phyloP scores from a whole-genome alignment of 1,139 yeast genomes.

The Kodamaea sp. region DNA sequence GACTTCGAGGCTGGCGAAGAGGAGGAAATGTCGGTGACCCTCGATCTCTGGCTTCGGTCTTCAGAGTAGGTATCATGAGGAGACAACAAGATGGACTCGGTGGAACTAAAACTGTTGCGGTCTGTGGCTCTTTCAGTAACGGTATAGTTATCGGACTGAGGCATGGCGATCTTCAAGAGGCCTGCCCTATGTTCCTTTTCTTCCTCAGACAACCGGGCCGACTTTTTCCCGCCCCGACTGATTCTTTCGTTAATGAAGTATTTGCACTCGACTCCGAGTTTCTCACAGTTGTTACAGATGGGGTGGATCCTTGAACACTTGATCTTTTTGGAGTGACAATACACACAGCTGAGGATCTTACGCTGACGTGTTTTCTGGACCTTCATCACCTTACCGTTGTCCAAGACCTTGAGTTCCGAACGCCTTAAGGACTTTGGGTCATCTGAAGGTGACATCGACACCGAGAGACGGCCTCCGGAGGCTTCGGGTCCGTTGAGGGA shows the following conservation, averaged over 20 bases:
- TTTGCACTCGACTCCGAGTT: slow-evolving; percentile 45
- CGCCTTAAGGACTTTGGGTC: neutral
- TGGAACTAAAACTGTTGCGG: slow-evolving; percentile 6
- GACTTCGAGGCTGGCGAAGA: neutral
- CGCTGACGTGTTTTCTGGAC: slow-evolving; percentile 62
- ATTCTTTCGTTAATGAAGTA: slow-evolving; percentile 58
- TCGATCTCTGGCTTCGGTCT: neutral
- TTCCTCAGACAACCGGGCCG: slow-evolving; percentile 17
- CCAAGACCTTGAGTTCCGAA: slow-evolving; percentile 23
- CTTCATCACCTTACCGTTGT: slow-evolving; percentile 53
- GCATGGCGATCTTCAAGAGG: neutral
- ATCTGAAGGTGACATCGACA: neutral
- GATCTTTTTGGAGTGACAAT: slow-evolving; percentile 63
- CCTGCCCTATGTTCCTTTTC: neutral
- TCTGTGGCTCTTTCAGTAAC: neutral
- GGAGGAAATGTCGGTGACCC: neutral
- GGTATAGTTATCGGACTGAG: slow-evolving; percentile 1
- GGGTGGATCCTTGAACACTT: slow-evolving; percentile 56
- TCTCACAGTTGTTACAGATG: slow-evolving; percentile 52
- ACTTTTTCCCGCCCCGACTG: slow-evolving; percentile 48
- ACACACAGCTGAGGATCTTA: slow-evolving; percentile 56
- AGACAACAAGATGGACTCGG: slow-evolving; percentile 8
- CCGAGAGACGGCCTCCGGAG: neutral
- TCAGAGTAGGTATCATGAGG: neutral
- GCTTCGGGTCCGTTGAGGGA: no score